These are phyloP conservation scores for Exidia glandulosa DNA, from an alignment of 768 basidiomycete species.

Conservation along the genomic window DNA sequence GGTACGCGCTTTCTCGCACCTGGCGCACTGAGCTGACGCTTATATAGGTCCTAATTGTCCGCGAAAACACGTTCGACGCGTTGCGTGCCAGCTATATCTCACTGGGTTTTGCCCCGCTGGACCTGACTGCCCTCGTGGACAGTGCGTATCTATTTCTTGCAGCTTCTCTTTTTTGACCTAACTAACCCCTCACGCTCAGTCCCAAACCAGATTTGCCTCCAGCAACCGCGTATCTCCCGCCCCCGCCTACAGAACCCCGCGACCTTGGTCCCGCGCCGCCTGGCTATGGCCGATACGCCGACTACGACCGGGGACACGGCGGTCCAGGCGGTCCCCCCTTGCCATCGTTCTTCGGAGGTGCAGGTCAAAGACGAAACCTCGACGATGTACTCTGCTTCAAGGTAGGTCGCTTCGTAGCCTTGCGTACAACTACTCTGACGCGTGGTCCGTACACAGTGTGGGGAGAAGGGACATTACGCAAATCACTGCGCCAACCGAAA, in stretches of 20 bases:
- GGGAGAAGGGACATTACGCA: slow-evolving; percentile 89
- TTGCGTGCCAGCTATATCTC: slow-evolving; percentile 82
- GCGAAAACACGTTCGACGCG: slow-evolving; percentile 84
- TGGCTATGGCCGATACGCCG: slow-evolving; percentile 76
- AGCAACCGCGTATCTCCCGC: slow-evolving; percentile 65
- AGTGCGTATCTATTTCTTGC: slow-evolving; percentile 43
- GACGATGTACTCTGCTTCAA: slow-evolving; percentile 85
- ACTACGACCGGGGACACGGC: slow-evolving; percentile 45
- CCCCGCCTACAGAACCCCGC: slow-evolving; percentile 59
- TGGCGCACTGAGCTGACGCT: slow-evolving; percentile 1
- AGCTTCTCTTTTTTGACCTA: slow-evolving; percentile 6
- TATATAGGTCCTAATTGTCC: slow-evolving; percentile 71
- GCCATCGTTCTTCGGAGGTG: slow-evolving; percentile 15
- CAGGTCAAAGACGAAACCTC: slow-evolving; percentile 52
- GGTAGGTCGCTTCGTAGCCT: slow-evolving; percentile 29
- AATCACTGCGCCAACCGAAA: slow-evolving; percentile 77
- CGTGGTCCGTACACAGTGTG: slow-evolving; percentile 43
- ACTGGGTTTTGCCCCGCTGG: slow-evolving; percentile 91
- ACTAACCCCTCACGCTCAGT: slow-evolving; percentile 27
- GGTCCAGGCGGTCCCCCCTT: slow-evolving; percentile 23
- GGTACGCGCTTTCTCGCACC: slow-evolving; percentile 39
- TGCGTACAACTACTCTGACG: slow-evolving; percentile 2
- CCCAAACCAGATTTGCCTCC: slow-evolving; percentile 68
- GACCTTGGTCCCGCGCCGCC: slow-evolving; percentile 87
- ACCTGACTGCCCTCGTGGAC: slow-evolving; percentile 75